Evolutionary conservation across 2,329 filamentous ascomycete species (phyloP).

Genomic region (Falciphora oryzae): DNA sequence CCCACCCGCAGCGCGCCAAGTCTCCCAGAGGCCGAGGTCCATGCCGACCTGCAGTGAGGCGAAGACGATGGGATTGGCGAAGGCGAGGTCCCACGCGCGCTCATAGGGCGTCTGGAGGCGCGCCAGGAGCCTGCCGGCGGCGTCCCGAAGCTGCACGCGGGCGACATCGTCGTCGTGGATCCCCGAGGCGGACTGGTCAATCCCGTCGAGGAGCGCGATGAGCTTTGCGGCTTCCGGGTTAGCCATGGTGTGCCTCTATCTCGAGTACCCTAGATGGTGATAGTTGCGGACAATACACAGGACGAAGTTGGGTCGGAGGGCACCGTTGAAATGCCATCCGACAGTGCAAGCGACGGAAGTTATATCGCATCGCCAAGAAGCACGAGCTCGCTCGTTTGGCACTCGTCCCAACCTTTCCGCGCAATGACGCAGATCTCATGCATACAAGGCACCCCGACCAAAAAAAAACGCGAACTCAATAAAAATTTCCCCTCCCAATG

Average conservation of each 20-base stretch:
- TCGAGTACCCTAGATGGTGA: no score
- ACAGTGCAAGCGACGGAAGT: no score
- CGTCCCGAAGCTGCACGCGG: constrained; percentile 16
- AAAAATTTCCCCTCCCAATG: no score
- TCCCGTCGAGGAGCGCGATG: constrained; percentile 9
- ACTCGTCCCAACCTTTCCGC: no score
- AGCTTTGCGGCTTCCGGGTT: constrained; percentile 1
- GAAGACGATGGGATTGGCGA: constrained; percentile 25
- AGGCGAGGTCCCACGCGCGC: constrained; percentile 25
- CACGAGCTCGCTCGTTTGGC: no score
- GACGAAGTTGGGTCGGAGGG: no score
- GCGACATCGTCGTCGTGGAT: constrained; percentile 10
- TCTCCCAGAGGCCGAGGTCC: constrained; percentile 26
- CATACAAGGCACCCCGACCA: no score
- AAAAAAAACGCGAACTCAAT: no score
- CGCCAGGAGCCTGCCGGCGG: constrained; percentile 24
- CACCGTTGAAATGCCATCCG: no score
- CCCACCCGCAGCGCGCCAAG: constrained; percentile 23
- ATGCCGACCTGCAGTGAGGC: constrained; percentile 25
- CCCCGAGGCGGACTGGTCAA: constrained; percentile 8
- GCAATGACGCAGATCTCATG: no score
- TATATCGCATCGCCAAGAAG: no score
- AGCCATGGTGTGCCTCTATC: neutral
- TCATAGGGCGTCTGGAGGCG: constrained; percentile 27
- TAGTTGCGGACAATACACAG: no score